These are phyloP conservation scores for Vaccinium vitisidaea DNA, from an alignment of 148 eudicot species.

Conservation along the genomic window DNA sequence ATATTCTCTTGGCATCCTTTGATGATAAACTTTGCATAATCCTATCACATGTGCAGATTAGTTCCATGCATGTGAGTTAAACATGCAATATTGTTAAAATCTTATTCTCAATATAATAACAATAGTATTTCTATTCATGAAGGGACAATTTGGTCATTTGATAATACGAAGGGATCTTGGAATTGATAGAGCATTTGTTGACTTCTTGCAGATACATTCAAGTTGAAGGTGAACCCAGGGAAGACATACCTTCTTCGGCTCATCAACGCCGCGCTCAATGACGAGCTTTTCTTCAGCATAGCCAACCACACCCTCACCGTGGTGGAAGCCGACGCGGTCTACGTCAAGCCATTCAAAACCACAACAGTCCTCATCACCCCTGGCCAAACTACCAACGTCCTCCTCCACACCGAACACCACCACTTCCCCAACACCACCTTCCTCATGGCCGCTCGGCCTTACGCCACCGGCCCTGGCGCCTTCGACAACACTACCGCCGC, in stretches of 20 bases:
- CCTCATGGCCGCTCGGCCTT: slow-evolving; percentile 31
- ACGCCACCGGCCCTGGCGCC: slow-evolving; percentile 31
- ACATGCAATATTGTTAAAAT: too few species aligned
- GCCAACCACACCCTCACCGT: slow-evolving; percentile 55
- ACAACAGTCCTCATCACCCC: slow-evolving; percentile 39
- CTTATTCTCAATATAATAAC: too few species aligned
- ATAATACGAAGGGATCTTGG: slow-evolving; percentile 34
- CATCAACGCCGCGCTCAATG: slow-evolving; percentile 65
- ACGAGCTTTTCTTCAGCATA: slow-evolving; percentile 60
- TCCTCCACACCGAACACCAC: slow-evolving; percentile 28
- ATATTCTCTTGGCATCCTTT: too few species aligned
- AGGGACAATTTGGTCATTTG: background rate
- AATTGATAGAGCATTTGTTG: slow-evolving; percentile 9
- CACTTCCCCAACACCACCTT: slow-evolving; percentile 28
- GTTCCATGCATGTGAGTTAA: too few species aligned
- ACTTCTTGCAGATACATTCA: slow-evolving; percentile 41
- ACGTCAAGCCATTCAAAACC: slow-evolving; percentile 49
- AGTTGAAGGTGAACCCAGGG: slow-evolving; percentile 47
- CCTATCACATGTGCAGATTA: too few species aligned
- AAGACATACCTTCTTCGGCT: slow-evolving; percentile 54
- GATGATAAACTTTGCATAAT: too few species aligned
- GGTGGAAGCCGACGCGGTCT: slow-evolving; percentile 47
- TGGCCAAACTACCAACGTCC: slow-evolving; percentile 58
- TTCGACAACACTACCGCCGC: slow-evolving; percentile 35
- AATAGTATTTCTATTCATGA: too few species aligned